Base-by-base conservation (phyloP, 1,284 basidiomycete genomes). In the Porogramme epimiltina region DNA sequence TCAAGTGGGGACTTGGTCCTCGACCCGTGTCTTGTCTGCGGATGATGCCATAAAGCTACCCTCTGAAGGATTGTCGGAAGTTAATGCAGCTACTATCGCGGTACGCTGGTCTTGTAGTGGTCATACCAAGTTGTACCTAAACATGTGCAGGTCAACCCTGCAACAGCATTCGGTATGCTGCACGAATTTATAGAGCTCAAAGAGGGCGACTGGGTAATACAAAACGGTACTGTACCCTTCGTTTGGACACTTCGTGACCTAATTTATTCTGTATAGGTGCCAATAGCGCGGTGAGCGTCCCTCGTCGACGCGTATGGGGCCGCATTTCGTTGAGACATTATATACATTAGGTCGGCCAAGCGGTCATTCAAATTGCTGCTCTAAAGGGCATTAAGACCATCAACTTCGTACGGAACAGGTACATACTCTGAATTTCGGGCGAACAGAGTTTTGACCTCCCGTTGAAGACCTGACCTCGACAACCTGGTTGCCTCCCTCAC, bases 141-240 rank as follows among this genome's bases (percentile, higher is more conserved):
- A 31, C n/a, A 5, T 18, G 16, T 20, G n/a, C 51, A 91, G 88
- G 84, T 93, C 34, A 94, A 94, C 61, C 89, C 89, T 3, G 78
- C 91, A 0, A 91, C 91, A 1, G 92, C 91, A 0, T 86, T 85
- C 55, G 86, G 89, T 61, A 89, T 94, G 85, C 77, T 94, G 5
- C 76, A 76, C 28, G 81, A 89, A 46, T 93, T 88, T 69, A 77
- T 84, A 5, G 62, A 75, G 24, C 76, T 92, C 39, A 60, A 80
- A 47, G 70, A 76, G 45, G 87, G 82, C 0, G 88, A 91, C 48
- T 92, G 85, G 83, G 74, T 94, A 5, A 67, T 93, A 18, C 91
- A 94, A 64, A 93, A 93, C 59, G 91, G 89, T 55, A 9, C 16
- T 22, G 11, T 60, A 28, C n/a, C 49, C 42, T 18, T 24, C 10